Conservation (phyloP, 78 protist genomes). For the Pelomyxa schiedti region DNA sequence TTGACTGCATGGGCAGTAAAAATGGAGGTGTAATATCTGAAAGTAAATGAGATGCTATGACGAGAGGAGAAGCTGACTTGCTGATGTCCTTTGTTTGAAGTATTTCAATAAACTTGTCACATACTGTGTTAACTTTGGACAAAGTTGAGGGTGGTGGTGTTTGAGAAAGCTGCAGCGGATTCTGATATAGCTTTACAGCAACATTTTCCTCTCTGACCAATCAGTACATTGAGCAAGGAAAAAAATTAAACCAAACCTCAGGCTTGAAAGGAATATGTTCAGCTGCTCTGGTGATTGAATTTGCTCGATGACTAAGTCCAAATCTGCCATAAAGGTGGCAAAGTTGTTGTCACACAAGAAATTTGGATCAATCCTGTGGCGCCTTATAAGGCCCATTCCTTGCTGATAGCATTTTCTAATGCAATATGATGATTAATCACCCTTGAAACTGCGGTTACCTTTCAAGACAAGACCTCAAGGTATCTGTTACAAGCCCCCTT, state of each 20-base stretch:
- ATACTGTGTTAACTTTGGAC: slow-evolving; percentile 16
- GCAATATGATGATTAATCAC: neutral
- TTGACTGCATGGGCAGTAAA: slow-evolving; percentile 44
- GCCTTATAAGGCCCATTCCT: slow-evolving; percentile 25
- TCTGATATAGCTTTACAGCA: neutral
- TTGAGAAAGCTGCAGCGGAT: neutral
- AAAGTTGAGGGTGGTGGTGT: neutral
- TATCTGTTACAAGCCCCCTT: slow-evolving; percentile 21
- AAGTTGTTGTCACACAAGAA: slow-evolving; percentile 60
- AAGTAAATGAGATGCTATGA: neutral
- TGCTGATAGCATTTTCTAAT: neutral
- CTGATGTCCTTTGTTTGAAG: slow-evolving; percentile 4
- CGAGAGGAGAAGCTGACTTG: slow-evolving; percentile 7
- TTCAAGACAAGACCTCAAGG: neutral
- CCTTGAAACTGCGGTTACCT: neutral
- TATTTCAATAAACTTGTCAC: slow-evolving; percentile 18
- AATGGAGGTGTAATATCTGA: neutral
- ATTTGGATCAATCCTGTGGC: slow-evolving; percentile 61
- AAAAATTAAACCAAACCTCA: too few relatives aligned
- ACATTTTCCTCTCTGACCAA: slow-evolving; percentile 27
- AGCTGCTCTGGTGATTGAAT: too few relatives aligned
- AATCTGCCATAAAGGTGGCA: slow-evolving; percentile 27
- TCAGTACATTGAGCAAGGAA: too few relatives aligned
- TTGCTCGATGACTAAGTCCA: too few relatives aligned
- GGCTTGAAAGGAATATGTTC: too few relatives aligned